Base-by-base conservation (phyloP, 2,329 filamentous ascomycete genomes). In the Fusarium pseudonygamai region DNA sequence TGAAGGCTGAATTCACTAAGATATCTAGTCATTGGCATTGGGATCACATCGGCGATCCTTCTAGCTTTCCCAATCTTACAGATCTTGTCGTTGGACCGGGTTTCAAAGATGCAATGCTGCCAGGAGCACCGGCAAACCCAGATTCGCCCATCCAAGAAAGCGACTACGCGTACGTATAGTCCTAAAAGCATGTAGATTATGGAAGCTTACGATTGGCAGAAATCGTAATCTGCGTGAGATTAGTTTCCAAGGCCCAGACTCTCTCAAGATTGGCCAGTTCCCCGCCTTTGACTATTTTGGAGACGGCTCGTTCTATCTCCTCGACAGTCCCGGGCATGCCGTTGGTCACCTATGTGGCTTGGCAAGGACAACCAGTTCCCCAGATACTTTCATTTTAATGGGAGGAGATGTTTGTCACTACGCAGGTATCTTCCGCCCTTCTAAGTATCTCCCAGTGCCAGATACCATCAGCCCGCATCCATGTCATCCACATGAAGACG, bases 11-110 rank as follows among this genome's bases (percentile, higher is more conserved):
- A 28, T 28, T 28, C 46, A 30, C 61, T 73, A 6, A 73, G 30
- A 0, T 20, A 0, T 36, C 6, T 15, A 80, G 83, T 62, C 86
- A 88, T 69, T 85, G 82, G 78, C 84, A 86, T 68, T 86, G 82
- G 77, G 87, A 90, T 73, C 88, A 90, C 63, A 85, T 83, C 14
- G 88, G 88, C 1, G 84, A 89, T 61, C 81, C 84, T 1, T 82
- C 83, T 1, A 79, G 77, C 0, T 90, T 90, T 55, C 85, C 86
- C 2, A 2, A 72, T 1, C 78, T 72, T 2, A 87, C 86, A 2
- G 81, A 84, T 14, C 73, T 90, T 1, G 73, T 89, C 37, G 87
- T 89, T 7, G 88, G 88, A 0, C 84, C 87, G 1, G 87, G 87
- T 0, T 86, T 89, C 76, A 85, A 83, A 53, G 67, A 82, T 5